phyloP scores from a whole-genome alignment of 2,329 filamentous ascomycete genomes.

The Coniochaeta sp. region DNA sequence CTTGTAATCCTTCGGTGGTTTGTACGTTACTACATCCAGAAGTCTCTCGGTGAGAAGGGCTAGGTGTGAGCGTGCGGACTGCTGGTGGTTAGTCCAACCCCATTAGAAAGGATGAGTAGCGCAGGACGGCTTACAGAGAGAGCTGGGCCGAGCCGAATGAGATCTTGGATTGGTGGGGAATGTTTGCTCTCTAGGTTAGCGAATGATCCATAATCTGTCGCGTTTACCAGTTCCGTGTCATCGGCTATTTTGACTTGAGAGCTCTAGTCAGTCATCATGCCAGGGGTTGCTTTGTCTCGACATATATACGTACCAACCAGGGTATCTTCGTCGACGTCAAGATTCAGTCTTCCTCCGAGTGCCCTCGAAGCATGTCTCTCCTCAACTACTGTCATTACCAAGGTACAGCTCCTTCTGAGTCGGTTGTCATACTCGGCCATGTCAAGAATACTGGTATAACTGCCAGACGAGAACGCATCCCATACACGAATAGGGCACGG shows the following conservation, averaged over 20 bases:
- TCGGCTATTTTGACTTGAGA: conserved; percentile 32
- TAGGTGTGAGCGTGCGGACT: conserved; percentile 44
- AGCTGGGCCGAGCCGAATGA: conserved; percentile 41
- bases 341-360: conserved; percentile 28
- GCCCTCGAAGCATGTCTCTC: conserved; percentile 37
- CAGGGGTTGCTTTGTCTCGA: neutral
- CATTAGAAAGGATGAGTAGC: neutral
- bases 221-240: conserved; percentile 29
- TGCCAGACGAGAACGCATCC: conserved; percentile 41
- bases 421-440: conserved; percentile 36
- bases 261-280: conserved; percentile 2
- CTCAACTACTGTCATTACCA: conserved; percentile 45
- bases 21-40: conserved; percentile 39
- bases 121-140: conserved; percentile 34
- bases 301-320: conserved; percentile 35
- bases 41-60: conserved; percentile 42
- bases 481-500: conserved; percentile 31
- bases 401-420: conserved; percentile 41
- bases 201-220: conserved; percentile 45
- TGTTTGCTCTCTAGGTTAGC: conserved; percentile 35
- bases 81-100: neutral
- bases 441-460: conserved; percentile 41
- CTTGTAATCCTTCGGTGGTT: conserved; percentile 43
- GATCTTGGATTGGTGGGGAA: conserved; percentile 30
- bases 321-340: conserved; percentile 31